Conservation (phyloP, 768 basidiomycete species). For the Tricholoma flavovirens region DNA sequence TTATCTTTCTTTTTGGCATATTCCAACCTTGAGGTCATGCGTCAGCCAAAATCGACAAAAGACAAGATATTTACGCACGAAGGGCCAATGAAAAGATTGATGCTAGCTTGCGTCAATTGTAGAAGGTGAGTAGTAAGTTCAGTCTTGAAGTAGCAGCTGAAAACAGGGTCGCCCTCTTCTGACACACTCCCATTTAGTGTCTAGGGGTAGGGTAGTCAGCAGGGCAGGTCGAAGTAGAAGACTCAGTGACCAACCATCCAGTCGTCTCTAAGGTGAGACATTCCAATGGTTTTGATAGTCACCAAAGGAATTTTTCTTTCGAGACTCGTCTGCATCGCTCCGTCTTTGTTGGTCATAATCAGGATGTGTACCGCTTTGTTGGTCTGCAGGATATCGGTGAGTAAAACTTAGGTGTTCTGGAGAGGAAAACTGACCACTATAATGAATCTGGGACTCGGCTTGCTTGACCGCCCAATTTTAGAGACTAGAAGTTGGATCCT, state of each 20-base stretch:
- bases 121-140: constrained; percentile 82
- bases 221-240: not conserved
- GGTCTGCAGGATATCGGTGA: constrained; percentile 43
- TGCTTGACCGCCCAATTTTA: constrained; percentile 82
- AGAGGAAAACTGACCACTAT: constrained; percentile 59
- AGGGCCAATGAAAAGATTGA: constrained; percentile 68
- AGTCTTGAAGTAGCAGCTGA: constrained; percentile 93
- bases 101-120: constrained; percentile 70
- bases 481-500: constrained; percentile 79
- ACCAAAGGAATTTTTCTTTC: constrained; percentile 89
- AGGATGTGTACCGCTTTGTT: constrained; percentile 81
- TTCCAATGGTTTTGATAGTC: constrained; percentile 78
- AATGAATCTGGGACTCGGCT: constrained; percentile 85
- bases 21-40: constrained; percentile 51
- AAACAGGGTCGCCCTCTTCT: constrained; percentile 92
- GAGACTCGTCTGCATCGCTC: constrained; percentile 46
- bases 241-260: constrained; percentile 73
- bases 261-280: constrained; percentile 91
- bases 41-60: not conserved
- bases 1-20: constrained; percentile 99
- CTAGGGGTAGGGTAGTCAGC: constrained; percentile 29
- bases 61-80: constrained; percentile 47
- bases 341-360: constrained; percentile 56
- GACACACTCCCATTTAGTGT: constrained; percentile 69
- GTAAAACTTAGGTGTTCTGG: not conserved